phyloP scores from a whole-genome alignment of 2,329 filamentous ascomycete species.

The Sclerotinia borealis region DNA sequence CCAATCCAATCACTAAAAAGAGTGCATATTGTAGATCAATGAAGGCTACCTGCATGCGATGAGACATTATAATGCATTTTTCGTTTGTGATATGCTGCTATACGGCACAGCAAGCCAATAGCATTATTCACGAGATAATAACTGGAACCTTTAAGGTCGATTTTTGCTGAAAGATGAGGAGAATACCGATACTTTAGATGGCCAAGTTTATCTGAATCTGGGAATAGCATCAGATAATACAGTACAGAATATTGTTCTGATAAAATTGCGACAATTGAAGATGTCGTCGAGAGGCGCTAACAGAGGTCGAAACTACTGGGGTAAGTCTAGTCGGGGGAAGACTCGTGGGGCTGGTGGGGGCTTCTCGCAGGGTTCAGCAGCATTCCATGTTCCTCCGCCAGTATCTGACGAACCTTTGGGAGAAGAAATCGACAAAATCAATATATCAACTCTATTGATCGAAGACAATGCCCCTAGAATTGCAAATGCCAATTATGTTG shows the following conservation, averaged over 20 bases:
- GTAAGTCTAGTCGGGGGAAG: background rate
- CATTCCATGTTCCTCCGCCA: background rate
- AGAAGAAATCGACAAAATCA: conserved; percentile 17
- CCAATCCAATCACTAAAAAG: background rate
- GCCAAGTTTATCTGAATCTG: too few species aligned
- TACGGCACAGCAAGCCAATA: background rate
- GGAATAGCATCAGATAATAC: background rate
- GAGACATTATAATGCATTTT: background rate
- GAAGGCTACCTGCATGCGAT: background rate
- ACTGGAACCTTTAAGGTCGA: background rate
- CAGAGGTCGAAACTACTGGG: background rate
- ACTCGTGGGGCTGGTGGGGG: background rate
- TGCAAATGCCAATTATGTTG: conserved; percentile 37
- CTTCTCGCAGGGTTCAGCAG: background rate
- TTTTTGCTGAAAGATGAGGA: background rate
- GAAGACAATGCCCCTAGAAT: conserved; percentile 33
- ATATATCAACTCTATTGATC: conserved; percentile 16
- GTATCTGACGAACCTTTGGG: conserved; percentile 16
- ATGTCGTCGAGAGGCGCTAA: background rate
- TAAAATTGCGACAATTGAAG: background rate
- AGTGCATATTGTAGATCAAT: background rate
- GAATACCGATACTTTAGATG: too few species aligned
- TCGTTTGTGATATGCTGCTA: background rate
- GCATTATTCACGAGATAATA: background rate
- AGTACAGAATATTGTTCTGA: background rate